Evolutionary conservation across 2,329 filamentous ascomycete genomes (phyloP).

Genomic region (Aspergillus sp.): DNA sequence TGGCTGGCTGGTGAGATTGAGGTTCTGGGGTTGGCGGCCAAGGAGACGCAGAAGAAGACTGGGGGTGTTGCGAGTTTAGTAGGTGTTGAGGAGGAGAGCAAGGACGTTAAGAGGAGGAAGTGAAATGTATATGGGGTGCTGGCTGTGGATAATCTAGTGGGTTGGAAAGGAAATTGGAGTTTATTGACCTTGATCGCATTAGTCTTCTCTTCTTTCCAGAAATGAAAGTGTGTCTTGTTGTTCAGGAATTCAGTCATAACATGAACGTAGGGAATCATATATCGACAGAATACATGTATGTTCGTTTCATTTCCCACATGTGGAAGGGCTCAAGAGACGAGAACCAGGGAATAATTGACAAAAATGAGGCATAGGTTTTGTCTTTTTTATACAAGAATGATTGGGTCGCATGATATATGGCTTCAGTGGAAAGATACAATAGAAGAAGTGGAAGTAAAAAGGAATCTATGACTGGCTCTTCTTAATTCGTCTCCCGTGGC

Average conservation of each 20-base stretch:
- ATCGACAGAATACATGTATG: not conserved
- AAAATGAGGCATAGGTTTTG: not conserved
- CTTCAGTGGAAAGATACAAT: not conserved
- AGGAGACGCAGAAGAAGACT: constrained; percentile 38
- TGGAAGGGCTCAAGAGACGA: not conserved
- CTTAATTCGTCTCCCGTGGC: constrained; percentile 14
- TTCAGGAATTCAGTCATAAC: not conserved
- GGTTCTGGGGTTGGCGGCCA: constrained; percentile 54
- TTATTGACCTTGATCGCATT: not conserved
- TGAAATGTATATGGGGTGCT: constrained; percentile 9
- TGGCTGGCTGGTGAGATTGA: constrained; percentile 63
- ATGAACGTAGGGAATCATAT: not conserved
- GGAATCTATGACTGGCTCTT: constrained; percentile 18
- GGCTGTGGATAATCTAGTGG: not conserved
- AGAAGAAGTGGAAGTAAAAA: constrained; percentile 6
- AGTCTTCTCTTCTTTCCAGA: not conserved
- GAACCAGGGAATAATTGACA: not conserved
- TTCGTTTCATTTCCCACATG: not conserved
- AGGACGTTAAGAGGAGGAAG: constrained; percentile 18
- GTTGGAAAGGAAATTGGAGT: not conserved
- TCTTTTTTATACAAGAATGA: not conserved
- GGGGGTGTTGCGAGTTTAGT: constrained; percentile 26
- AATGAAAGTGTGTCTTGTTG: not conserved
- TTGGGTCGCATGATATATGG: not conserved
- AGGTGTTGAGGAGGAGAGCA: constrained; percentile 16